Conservation (phyloP, 2,329 filamentous ascomycete species). For the Nemania sp. region DNA sequence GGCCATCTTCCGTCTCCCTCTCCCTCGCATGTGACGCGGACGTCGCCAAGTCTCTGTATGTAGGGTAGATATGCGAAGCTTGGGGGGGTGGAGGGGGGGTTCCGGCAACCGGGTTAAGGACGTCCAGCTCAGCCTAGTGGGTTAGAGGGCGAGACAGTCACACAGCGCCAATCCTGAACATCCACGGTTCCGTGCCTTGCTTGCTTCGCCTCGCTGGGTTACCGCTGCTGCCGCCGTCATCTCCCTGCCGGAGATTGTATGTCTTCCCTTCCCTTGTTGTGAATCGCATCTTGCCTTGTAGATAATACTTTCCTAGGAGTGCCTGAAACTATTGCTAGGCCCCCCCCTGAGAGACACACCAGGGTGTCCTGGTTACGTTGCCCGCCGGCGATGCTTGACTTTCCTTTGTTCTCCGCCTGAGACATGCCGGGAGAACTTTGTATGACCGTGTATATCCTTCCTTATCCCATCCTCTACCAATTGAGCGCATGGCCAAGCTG, state of each 20-base stretch:
- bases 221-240: not conserved
- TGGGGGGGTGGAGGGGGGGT: too few species aligned
- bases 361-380: not conserved
- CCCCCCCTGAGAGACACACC: not conserved
- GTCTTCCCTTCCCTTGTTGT: not conserved
- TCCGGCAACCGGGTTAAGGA: conserved; percentile 22
- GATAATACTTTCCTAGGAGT: too few species aligned
- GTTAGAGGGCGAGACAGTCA: not conserved
- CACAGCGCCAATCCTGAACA: not conserved
- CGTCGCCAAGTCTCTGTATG: not conserved
- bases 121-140: conserved; percentile 3
- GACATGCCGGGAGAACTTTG: too few species aligned
- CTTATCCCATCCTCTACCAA: too few species aligned
- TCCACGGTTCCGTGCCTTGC: not conserved
- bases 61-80: not conserved
- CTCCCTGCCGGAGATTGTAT: not conserved
- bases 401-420: not conserved
- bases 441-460: not conserved
- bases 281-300: not conserved
- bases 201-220: not conserved
- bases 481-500: not conserved
- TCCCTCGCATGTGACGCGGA: conserved; percentile 1
- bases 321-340: not conserved
- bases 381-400: not conserved
- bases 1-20: not conserved